A percentile compares a stretch with the other conserved stretches of the same genome.
Evolutionary conservation across 768 basidiomycete genomes (phyloP).

Genomic region (Tulasnella sp.): DNA sequence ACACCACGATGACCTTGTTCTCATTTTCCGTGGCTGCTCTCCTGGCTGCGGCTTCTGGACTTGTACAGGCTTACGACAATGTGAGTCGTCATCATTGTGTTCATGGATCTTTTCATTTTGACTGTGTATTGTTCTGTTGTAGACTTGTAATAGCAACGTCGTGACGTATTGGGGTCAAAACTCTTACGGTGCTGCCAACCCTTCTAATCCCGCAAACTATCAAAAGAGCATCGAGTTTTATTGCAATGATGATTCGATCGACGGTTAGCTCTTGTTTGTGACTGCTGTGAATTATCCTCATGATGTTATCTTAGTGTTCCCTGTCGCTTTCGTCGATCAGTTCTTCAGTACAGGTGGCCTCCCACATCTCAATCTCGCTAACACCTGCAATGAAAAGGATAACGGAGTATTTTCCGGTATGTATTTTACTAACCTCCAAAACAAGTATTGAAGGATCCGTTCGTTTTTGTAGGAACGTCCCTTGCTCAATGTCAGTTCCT

Average conservation of each 20-base stretch:
- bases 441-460: background rate
- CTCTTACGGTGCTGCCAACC: conserved; percentile 49
- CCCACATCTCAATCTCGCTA: conserved; percentile 56
- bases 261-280: conserved; percentile 29
- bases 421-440: background rate
- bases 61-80: no score
- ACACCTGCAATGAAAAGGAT: conserved; percentile 22
- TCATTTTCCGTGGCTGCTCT: no score
- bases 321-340: conserved; percentile 51
- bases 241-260: conserved; percentile 57
- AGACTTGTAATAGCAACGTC: conserved; percentile 13
- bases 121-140: no score
- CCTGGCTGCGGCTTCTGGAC: no score
- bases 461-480: background rate
- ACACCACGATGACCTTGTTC: no score
- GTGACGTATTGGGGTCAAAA: conserved; percentile 56
- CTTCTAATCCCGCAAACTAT: conserved; percentile 37
- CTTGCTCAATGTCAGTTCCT: conserved; percentile 50
- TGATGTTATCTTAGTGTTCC: conserved; percentile 26
- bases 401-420: conserved; percentile 27
- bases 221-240: conserved; percentile 53
- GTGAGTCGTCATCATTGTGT: no score
- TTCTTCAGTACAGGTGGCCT: conserved; percentile 51
- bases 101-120: no score
- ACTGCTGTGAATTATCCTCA: background rate